Base-by-base conservation (phyloP, 805 yeast genomes). In the Helenozyma rhizophorensis region DNA sequence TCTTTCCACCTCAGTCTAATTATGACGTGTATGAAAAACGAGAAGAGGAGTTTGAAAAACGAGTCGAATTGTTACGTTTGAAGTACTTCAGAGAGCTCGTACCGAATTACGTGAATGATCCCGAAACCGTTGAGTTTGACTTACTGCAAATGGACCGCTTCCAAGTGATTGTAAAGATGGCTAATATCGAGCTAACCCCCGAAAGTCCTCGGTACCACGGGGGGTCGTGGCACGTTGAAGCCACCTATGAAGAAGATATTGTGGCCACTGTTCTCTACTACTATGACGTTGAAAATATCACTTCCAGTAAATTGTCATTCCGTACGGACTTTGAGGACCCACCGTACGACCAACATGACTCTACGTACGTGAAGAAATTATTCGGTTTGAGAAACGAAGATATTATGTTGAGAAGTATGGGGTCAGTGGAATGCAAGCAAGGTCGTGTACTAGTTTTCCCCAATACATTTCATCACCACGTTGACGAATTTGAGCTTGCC, bases 191-290 rank as follows among this genome's bases (percentile, higher is more conserved):
- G 32, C 45, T 66, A 30, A 61, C 67, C 1, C 70, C 72, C 0
- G 67, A 64, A 28, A 56, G 54, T 17, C 65, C 70, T 1, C 32
- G 31, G 2, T 66, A 65, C 32, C 33, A 42, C 2, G 72, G 72
- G 2, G 70, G 71, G 1, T 40, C 63, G 3, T 66, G 71, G 71
- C 71, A 66, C 34, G 56, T 65, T 2, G 70, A 66, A 42, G 72
- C 71, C 1, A 51, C 64, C 6, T 51, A 54, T 14, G 59, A 60
- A 36, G 72, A 66, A 40, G 60, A 62, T 34, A 65, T 66, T 27
- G 60, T 66, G 7, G 70, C 70, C 4, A 63, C 70, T 2, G 50
- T 58, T 4, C 41, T 65, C 21, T 66, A 63, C 43, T 66, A 65
- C 40, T 65, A 63, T 33, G 70, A 66, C 30, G 36, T 47, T 14